These are phyloP conservation scores for Funneliformis geosporum DNA, from an alignment of 192 early-diverging fungal species.

Conservation along the genomic window DNA sequence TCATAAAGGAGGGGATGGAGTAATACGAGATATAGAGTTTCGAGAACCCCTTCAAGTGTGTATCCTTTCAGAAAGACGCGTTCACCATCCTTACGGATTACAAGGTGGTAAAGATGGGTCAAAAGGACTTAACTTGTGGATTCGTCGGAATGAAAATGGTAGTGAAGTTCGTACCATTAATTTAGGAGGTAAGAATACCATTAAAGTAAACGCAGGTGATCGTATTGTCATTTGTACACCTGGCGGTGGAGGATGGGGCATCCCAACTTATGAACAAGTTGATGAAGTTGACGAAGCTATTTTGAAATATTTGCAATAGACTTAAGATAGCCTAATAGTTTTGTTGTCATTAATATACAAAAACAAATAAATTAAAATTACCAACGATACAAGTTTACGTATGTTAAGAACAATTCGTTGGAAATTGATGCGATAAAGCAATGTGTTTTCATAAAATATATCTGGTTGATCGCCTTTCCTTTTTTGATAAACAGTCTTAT, in stretches of 20 bases:
- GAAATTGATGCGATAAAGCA: too few relatives aligned
- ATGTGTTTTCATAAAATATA: too few relatives aligned
- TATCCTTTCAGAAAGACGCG: conserved; percentile 89
- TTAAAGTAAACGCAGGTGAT: conserved; percentile 76
- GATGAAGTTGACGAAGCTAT: conserved; percentile 26
- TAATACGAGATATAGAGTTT: conserved; percentile 94
- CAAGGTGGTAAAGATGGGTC: conserved; percentile 74
- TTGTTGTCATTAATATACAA: too few relatives aligned
- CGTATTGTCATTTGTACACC: conserved; percentile 84
- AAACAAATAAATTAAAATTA: too few relatives aligned
- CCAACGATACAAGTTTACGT: too few relatives aligned
- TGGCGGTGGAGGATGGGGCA: conserved; percentile 89
- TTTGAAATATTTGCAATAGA: conserved; percentile 1
- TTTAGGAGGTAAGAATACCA: conserved; percentile 88
- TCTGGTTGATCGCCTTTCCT: too few relatives aligned
- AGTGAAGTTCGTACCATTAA: conserved; percentile 47
- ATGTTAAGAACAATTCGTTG: too few relatives aligned
- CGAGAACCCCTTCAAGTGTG: conserved; percentile 83
- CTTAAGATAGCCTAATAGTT: not conserved
- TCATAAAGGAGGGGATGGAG: conserved; percentile 83
- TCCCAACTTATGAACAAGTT: not conserved
- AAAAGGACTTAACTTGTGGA: conserved; percentile 78
- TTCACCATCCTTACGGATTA: conserved; percentile 85
- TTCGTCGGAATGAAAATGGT: conserved; percentile 45
- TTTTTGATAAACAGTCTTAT: too few relatives aligned